Conservation (phyloP, 2,329 filamentous ascomycete species). For the Aspergillus fumigatiaffinis region DNA sequence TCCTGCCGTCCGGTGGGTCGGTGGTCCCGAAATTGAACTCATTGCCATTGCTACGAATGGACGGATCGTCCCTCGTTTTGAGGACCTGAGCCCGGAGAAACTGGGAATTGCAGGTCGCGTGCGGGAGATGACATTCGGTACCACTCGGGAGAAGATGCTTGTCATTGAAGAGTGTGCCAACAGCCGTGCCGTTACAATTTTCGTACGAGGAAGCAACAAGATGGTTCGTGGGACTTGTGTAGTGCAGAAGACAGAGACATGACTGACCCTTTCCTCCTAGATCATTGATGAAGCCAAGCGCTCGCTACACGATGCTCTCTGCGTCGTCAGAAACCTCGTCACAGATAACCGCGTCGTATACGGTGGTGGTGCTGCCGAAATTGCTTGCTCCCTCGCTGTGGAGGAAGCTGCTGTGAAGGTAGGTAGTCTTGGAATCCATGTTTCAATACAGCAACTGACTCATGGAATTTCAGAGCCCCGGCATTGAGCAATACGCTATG, state of each 20-base stretch:
- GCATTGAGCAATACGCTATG: conserved; percentile 99
- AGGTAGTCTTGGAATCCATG: conserved; percentile 11
- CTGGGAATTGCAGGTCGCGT: conserved; percentile 86
- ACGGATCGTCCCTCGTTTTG: conserved; percentile 93
- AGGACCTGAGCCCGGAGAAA: conserved; percentile 88
- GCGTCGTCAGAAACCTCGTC: conserved; percentile 94
- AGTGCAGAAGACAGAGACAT: neutral
- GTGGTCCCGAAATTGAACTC: conserved; percentile 94
- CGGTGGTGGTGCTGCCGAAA: conserved; percentile 92
- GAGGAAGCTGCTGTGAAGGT: conserved; percentile 88
- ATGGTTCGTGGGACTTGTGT: conserved; percentile 63
- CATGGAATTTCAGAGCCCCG: conserved; percentile 61
- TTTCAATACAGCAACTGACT: conserved; percentile 6
- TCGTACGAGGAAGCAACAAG: conserved; percentile 97
- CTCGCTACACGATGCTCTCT: conserved; percentile 94
- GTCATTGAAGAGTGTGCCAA: conserved; percentile 99
- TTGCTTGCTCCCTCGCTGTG: conserved; percentile 92
- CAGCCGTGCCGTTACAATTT: conserved; percentile 91
- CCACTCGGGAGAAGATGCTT: conserved; percentile 98
- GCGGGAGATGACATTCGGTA: conserved; percentile 93
- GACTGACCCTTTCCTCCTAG: conserved; percentile 43
- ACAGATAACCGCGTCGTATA: conserved; percentile 96
- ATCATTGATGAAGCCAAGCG: conserved; percentile 99
- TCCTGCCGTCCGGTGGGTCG: conserved; percentile 95
- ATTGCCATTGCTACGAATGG: conserved; percentile 99